phyloP scores from a whole-genome alignment of 2,329 filamentous ascomycete genomes.

The Didymosphaeria variabile region DNA sequence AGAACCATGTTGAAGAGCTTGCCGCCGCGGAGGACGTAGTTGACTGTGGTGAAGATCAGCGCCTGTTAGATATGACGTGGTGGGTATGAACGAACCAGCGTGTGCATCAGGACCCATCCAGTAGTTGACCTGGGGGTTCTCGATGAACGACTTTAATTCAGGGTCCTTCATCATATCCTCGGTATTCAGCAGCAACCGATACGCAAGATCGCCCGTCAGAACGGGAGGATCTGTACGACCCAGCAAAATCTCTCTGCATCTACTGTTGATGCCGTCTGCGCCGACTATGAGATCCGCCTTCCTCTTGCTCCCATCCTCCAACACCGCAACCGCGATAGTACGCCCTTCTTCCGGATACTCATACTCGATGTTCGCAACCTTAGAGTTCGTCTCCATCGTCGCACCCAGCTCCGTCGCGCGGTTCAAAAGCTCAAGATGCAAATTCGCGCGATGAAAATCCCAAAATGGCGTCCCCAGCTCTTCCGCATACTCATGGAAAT shows the following conservation, averaged over 20 bases:
- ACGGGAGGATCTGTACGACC: constrained; percentile 57
- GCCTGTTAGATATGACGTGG: neutral
- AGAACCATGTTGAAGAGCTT: constrained; percentile 62
- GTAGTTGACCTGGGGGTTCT: constrained; percentile 61
- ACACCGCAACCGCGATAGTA: constrained; percentile 53
- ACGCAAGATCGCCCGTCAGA: constrained; percentile 62
- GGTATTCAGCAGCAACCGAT: constrained; percentile 58
- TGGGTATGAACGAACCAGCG: constrained; percentile 43
- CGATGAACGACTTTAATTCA: constrained; percentile 56
- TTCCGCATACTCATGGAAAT: constrained; percentile 54
- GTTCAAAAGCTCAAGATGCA: constrained; percentile 60
- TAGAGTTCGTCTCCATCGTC: constrained; percentile 54
- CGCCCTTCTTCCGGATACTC: constrained; percentile 23
- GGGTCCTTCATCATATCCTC: constrained; percentile 58
- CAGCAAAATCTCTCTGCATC: constrained; percentile 56
- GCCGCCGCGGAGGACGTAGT: constrained; percentile 60
- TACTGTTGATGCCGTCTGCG: constrained; percentile 59
- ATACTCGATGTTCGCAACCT: constrained; percentile 55
- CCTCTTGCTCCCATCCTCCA: constrained; percentile 49
- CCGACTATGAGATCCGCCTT: constrained; percentile 59
- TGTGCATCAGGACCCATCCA: constrained; percentile 63
- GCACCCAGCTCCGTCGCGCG: constrained; percentile 60
- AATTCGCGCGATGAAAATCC: constrained; percentile 64
- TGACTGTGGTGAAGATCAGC: constrained; percentile 48
- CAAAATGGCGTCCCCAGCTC: constrained; percentile 58